These are phyloP conservation scores for Chlamydomonas eustigma DNA, from an alignment of 139 green algal genomes.

Conservation along the genomic window DNA sequence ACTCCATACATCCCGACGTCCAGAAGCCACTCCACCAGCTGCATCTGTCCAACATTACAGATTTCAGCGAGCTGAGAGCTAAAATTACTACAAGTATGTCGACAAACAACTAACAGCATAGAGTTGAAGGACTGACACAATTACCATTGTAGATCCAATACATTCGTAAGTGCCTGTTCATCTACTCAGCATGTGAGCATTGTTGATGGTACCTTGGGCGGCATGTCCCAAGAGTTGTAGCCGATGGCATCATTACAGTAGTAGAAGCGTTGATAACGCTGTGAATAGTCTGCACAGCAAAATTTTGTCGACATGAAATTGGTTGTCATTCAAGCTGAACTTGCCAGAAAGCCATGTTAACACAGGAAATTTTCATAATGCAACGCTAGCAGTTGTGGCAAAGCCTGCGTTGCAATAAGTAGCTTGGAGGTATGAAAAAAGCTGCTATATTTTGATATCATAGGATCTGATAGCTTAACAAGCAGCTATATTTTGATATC, in stretches of 20 bases:
- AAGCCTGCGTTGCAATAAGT: neutral
- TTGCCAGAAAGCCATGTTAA: no score
- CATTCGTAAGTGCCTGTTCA: no score
- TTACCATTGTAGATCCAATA: no score
- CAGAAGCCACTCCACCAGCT: conserved; percentile 19
- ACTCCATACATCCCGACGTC: conserved; percentile 14
- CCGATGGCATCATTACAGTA: conserved; percentile 6
- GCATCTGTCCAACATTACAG: conserved; percentile 4
- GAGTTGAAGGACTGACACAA: no score
- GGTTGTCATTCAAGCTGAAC: neutral
- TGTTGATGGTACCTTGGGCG: neutral
- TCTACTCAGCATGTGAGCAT: neutral
- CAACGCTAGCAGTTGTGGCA: neutral
- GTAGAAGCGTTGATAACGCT: conserved; percentile 20
- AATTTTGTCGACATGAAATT: neutral
- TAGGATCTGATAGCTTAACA: neutral
- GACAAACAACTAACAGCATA: no score
- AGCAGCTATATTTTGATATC: neutral
- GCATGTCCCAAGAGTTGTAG: conserved; percentile 15
- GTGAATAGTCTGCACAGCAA: conserved; percentile 3
- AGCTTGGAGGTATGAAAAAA: neutral
- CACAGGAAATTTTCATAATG: neutral
- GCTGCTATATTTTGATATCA: neutral
- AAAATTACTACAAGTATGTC: no score
- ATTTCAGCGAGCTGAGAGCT: no score